Evolutionary conservation across 345 rosid species (phyloP).

Genomic region (Moringa oleifera): DNA sequence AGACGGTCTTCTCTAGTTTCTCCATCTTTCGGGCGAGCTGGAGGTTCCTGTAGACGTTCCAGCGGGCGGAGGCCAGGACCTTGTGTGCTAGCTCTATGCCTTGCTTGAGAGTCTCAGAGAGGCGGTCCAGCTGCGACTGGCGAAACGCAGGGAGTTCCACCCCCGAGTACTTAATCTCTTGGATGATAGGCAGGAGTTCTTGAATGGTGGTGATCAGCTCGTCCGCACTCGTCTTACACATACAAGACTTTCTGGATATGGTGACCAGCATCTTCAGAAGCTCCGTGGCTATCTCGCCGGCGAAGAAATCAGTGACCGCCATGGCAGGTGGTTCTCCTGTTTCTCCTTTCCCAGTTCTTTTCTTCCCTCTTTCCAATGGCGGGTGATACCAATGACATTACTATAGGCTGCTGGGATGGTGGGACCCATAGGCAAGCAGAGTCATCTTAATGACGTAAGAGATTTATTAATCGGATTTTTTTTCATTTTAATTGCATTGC

Average conservation of each 20-base stretch:
- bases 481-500: no score
- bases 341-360: no score
- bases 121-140: conserved; percentile 58
- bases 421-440: no score
- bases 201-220: conserved; percentile 28
- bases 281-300: conserved; percentile 64
- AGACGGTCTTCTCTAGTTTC: conserved; percentile 47
- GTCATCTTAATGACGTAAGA: no score
- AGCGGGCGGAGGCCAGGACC: conserved; percentile 36
- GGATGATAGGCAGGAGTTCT: conserved; percentile 38
- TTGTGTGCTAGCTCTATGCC: conserved; percentile 52
- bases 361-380: no score
- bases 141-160: conserved; percentile 64
- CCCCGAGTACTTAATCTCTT: conserved; percentile 70
- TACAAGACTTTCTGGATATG: conserved; percentile 34
- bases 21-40: conserved; percentile 58
- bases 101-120: conserved; percentile 29
- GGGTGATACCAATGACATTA: no score
- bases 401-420: no score
- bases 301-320: conserved; percentile 60
- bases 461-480: no score
- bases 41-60: conserved; percentile 58
- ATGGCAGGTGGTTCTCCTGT: conserved; percentile 24
- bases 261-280: conserved; percentile 34
- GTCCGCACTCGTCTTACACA: conserved; percentile 45